Evolutionary conservation across 1,284 basidiomycete species (phyloP).

Genomic region (Anthracocystis setariae): DNA sequence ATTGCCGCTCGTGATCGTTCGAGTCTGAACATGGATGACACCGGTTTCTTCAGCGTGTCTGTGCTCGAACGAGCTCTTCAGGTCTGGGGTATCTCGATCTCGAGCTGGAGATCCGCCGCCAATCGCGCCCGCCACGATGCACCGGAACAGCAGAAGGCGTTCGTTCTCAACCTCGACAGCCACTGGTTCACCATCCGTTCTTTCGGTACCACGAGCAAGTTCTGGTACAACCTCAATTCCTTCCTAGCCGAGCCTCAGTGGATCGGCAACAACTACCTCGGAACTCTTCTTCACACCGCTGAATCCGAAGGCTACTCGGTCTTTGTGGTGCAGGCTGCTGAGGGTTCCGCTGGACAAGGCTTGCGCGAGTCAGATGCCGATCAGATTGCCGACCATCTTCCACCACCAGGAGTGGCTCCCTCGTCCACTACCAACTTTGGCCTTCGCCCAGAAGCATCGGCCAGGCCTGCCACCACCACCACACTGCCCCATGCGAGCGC

Average conservation of each 20-base stretch:
- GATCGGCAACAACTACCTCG: conserved; percentile 62
- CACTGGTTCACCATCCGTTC: conserved; percentile 65
- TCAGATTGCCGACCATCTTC: conserved; percentile 54
- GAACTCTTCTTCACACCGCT: conserved; percentile 59
- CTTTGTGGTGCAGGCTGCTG: conserved; percentile 54
- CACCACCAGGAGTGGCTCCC: conserved; percentile 33
- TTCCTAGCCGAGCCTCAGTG: conserved; percentile 57
- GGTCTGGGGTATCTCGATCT: conserved; percentile 47
- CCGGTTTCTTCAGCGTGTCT: conserved; percentile 62
- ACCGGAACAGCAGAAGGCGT: conserved; percentile 62
- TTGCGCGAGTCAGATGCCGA: conserved; percentile 50
- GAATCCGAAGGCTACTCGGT: conserved; percentile 63
- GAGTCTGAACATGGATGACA: conserved; percentile 64
- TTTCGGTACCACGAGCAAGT: conserved; percentile 49
- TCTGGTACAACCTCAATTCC: conserved; percentile 66
- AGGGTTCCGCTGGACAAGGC: conserved; percentile 28
- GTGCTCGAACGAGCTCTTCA: conserved; percentile 62
- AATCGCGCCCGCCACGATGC: conserved; percentile 42
- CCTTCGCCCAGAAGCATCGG: conserved; percentile 21
- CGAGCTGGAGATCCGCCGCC: conserved; percentile 38
- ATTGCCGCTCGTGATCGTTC: conserved; percentile 32
- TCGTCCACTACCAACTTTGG: conserved; percentile 13
- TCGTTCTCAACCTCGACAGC: conserved; percentile 63
- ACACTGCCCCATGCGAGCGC: conserved; percentile 1
- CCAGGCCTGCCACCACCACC: conserved; percentile 1